A percentile compares a stretch with the other conserved stretches of the same genome.
Evolutionary conservation across 116 monocot genomes (phyloP).

Genomic region (Trichopus zeylanicus): DNA sequence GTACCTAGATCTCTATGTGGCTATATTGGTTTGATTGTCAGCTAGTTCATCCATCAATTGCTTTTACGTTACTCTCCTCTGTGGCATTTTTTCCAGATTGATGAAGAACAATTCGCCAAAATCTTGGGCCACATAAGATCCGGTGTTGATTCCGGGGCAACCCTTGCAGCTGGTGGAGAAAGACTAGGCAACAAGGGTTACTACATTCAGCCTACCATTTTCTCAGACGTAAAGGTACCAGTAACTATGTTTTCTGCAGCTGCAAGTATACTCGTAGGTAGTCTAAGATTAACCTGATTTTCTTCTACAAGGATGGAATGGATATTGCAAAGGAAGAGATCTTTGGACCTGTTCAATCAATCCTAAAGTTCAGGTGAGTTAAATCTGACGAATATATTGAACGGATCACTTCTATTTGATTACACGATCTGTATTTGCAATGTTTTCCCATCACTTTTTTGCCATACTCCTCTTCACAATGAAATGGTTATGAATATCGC

Average conservation of each 20-base stretch:
- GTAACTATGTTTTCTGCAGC: not conserved
- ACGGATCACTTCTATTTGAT: not conserved
- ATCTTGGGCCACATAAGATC: constrained; percentile 59
- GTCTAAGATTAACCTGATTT: not conserved
- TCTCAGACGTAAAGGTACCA: constrained; percentile 74
- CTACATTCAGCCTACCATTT: constrained; percentile 83
- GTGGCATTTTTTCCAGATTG: constrained; percentile 32
- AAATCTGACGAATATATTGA: not conserved
- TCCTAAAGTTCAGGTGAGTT: constrained; percentile 93
- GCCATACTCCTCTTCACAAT: not conserved
- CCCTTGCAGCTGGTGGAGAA: constrained; percentile 79
- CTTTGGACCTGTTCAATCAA: constrained; percentile 94
- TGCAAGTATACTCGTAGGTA: not conserved
- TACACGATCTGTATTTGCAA: too few species aligned
- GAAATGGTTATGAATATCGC: too few species aligned
- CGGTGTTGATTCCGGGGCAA: constrained; percentile 65
- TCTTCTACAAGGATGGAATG: constrained; percentile 63
- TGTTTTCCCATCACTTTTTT: constrained; percentile 1
- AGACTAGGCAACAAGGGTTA: constrained; percentile 73
- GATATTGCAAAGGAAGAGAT: constrained; percentile 85
- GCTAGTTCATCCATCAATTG: not conserved
- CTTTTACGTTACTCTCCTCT: not conserved
- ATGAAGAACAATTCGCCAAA: constrained; percentile 77
- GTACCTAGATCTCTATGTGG: not conserved
- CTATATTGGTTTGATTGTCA: too few species aligned